Conservation (phyloP, 2,329 filamentous ascomycete genomes). For the Aspergillus sp. region DNA sequence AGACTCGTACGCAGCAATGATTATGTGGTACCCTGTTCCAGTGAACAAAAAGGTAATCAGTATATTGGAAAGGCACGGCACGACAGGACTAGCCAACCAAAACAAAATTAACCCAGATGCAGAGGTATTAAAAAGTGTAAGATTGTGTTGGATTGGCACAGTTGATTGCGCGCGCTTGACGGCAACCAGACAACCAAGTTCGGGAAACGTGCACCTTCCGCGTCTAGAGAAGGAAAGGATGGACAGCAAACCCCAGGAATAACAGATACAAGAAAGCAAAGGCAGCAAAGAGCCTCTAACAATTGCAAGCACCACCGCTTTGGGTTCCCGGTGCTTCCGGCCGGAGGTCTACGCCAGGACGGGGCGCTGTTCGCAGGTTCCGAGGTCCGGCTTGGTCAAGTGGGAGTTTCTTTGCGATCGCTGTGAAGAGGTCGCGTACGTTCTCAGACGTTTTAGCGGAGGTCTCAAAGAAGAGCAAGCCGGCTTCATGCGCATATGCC, state of each 20-base stretch:
- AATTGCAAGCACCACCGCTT: slow-evolving; percentile 62
- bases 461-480: slow-evolving; percentile 96
- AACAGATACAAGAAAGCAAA: slow-evolving; percentile 9
- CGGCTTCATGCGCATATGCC: slow-evolving; percentile 90
- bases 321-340: slow-evolving; percentile 62
- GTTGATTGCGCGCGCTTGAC: slow-evolving; percentile 2
- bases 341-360: slow-evolving; percentile 67
- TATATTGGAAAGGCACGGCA: slow-evolving; percentile 3
- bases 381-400: slow-evolving; percentile 94
- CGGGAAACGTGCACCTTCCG: slow-evolving; percentile 15
- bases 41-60: slow-evolving; percentile 9
- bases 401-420: slow-evolving; percentile 95
- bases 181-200: slow-evolving; percentile 11
- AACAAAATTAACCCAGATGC: slow-evolving; percentile 9
- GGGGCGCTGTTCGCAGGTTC: slow-evolving; percentile 68
- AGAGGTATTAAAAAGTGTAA: slow-evolving; percentile 16
- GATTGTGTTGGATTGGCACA: slow-evolving; percentile 15
- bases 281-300: slow-evolving; percentile 45
- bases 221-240: slow-evolving; percentile 19
- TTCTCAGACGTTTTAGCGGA: slow-evolving; percentile 98
- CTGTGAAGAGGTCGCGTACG: slow-evolving; percentile 91
- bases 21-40: slow-evolving; percentile 13
- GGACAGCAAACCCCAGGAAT: slow-evolving; percentile 9
- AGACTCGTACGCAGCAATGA: slow-evolving; percentile 13
- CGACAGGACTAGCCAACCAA: slow-evolving; percentile 7